Evolutionary conservation across 2,329 filamentous ascomycete species (phyloP).

Genomic region (Aspergillus brasiliensis): DNA sequence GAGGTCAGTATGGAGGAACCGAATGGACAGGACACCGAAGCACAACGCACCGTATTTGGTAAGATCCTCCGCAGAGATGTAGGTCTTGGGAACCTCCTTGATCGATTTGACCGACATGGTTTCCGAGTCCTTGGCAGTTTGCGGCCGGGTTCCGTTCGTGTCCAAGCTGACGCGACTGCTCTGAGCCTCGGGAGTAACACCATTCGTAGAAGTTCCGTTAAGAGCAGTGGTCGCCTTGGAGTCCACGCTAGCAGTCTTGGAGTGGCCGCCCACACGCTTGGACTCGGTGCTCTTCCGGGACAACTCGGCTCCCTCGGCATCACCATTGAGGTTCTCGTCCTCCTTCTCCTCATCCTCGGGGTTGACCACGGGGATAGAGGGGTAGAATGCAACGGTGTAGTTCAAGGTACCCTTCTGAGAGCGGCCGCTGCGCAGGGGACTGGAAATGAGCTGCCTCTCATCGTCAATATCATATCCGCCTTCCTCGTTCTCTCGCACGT

Average conservation of each 20-base stretch:
- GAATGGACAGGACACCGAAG: not conserved
- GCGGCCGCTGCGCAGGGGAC: slow-evolving; percentile 71
- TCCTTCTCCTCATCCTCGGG: slow-evolving; percentile 68
- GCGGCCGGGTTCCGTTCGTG: slow-evolving; percentile 36
- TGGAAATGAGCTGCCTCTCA: slow-evolving; percentile 67
- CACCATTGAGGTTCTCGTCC: slow-evolving; percentile 41
- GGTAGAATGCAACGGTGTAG: slow-evolving; percentile 88
- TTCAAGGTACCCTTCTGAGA: slow-evolving; percentile 78
- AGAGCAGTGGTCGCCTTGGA: slow-evolving; percentile 29
- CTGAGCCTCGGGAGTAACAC: slow-evolving; percentile 20
- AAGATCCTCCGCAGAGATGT: slow-evolving; percentile 76
- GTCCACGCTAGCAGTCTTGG: slow-evolving; percentile 33
- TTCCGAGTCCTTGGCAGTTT: slow-evolving; percentile 49
- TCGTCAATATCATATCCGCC: slow-evolving; percentile 82
- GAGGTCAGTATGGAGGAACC: not conserved
- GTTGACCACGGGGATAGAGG: slow-evolving; percentile 82
- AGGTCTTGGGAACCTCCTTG: slow-evolving; percentile 71
- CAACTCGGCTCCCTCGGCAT: slow-evolving; percentile 19
- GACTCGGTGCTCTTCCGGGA: slow-evolving; percentile 36
- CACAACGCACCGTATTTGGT: slow-evolving; percentile 67
- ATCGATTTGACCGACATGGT: slow-evolving; percentile 48
- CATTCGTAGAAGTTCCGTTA: slow-evolving; percentile 24
- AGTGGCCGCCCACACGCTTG: slow-evolving; percentile 23
- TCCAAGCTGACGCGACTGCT: slow-evolving; percentile 38
- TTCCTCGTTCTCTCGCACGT: slow-evolving; percentile 72